These are phyloP conservation scores for Celoporthe dispersa DNA, from an alignment of 2,329 filamentous ascomycete species.

Conservation along the genomic window DNA sequence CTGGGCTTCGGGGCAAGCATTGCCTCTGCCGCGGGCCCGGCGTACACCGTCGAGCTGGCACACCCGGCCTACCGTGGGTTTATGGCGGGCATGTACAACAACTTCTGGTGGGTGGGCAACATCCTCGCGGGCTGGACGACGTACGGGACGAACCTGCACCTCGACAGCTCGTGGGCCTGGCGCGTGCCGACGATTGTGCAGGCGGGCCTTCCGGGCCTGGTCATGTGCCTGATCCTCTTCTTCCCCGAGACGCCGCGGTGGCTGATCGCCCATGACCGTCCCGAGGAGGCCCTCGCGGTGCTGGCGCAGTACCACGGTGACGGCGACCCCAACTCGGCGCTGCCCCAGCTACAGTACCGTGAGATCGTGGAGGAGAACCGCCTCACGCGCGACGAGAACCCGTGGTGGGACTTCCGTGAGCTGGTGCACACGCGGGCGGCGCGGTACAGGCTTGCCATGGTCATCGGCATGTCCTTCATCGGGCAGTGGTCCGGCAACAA, in stretches of 20 bases:
- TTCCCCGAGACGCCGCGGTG: constrained; percentile 42
- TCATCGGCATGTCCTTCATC: constrained; percentile 47
- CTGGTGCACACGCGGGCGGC: constrained; percentile 45
- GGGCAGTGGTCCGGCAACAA: constrained; percentile 49
- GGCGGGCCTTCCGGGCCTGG: constrained; percentile 46
- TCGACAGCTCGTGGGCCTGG: constrained; percentile 43
- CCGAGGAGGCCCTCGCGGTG: constrained; percentile 37
- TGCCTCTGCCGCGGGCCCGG: constrained; percentile 50
- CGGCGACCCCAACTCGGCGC: constrained; percentile 44
- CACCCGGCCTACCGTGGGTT: constrained; percentile 49
- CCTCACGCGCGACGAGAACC: constrained; percentile 47
- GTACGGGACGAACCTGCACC: constrained; percentile 46
- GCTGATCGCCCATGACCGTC: constrained; percentile 38
- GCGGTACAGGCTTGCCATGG: constrained; percentile 46
- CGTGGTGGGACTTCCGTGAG: constrained; percentile 51
- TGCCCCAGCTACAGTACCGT: constrained; percentile 45
- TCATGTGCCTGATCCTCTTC: constrained; percentile 38
- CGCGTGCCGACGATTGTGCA: constrained; percentile 50
- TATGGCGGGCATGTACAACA: constrained; percentile 48
- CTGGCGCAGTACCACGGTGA: constrained; percentile 44
- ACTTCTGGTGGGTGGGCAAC: constrained; percentile 51
- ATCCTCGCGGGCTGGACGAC: constrained; percentile 56
- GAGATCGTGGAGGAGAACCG: constrained; percentile 48
- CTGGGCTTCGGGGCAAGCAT: constrained; percentile 61
- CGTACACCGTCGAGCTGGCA: constrained; percentile 48